Percentiles rank a stretch among this genome's conserved stretches.
Evolutionary conservation across 1,139 yeast species (phyloP).

Genomic region (Taphrina betulina): DNA sequence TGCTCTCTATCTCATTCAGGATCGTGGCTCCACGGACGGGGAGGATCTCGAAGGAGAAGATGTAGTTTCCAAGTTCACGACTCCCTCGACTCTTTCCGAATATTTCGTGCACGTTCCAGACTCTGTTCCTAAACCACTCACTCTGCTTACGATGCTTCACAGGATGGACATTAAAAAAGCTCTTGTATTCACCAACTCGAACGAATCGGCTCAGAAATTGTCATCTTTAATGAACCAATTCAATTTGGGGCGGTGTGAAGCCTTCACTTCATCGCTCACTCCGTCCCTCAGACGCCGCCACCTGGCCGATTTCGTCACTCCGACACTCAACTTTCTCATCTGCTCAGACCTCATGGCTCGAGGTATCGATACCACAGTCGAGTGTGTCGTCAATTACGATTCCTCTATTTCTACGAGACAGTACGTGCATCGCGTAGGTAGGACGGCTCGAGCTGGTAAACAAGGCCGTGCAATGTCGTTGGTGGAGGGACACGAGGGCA

Average conservation of each 20-base stretch:
- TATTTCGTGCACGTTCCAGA: conserved; percentile 30
- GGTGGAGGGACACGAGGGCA: conserved; percentile 62
- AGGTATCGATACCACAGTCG: conserved; percentile 80
- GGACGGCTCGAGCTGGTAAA: conserved; percentile 91
- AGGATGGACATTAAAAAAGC: conserved; percentile 38
- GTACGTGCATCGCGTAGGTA: conserved; percentile 91
- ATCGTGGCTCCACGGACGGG: conserved; percentile 1
- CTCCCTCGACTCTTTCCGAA: conserved; percentile 47
- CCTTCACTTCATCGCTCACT: conserved; percentile 47
- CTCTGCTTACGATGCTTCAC: conserved; percentile 57
- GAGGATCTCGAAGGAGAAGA: conserved; percentile 35
- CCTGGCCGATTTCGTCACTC: conserved; percentile 54
- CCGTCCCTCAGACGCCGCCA: conserved; percentile 43
- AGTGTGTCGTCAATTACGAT: conserved; percentile 79
- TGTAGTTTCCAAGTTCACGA: conserved; percentile 49
- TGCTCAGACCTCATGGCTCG: conserved; percentile 95
- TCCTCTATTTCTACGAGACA: conserved; percentile 91
- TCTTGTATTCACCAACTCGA: conserved; percentile 74
- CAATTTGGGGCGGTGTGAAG: conserved; percentile 38
- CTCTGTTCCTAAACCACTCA: conserved; percentile 60
- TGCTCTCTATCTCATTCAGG: conserved; percentile 64
- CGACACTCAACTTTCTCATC: conserved; percentile 47
- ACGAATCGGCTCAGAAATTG: conserved; percentile 78
- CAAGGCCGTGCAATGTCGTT: conserved; percentile 76
- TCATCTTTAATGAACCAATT: conserved; percentile 54